These are phyloP conservation scores for Graphiopsis chlorocephala DNA, from an alignment of 2,329 filamentous ascomycete species.

Conservation along the genomic window DNA sequence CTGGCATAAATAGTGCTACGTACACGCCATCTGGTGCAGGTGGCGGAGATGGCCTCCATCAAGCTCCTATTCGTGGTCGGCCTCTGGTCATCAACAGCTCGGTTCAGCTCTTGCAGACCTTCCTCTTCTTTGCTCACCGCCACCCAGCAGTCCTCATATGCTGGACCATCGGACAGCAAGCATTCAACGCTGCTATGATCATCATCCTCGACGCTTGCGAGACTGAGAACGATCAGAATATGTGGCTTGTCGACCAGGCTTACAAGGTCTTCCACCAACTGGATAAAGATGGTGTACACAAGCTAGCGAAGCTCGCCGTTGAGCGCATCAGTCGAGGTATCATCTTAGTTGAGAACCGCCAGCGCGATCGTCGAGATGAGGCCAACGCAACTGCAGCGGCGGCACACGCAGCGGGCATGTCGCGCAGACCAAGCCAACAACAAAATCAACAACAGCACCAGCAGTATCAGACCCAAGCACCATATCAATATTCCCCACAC, in stretches of 20 bases:
- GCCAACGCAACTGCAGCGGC: constrained; percentile 10
- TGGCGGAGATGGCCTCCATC: constrained; percentile 22
- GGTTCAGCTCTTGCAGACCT: constrained; percentile 42
- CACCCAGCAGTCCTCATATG: constrained; percentile 45
- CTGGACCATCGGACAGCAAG: constrained; percentile 50
- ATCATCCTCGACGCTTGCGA: constrained; percentile 48
- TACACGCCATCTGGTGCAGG: background rate
- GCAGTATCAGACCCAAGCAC: background rate
- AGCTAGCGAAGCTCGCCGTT: constrained; percentile 45
- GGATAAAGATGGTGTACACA: constrained; percentile 43
- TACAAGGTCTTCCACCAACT: constrained; percentile 44
- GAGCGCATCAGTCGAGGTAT: constrained; percentile 38
- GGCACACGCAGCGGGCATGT: constrained; percentile 18
- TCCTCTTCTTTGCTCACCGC: constrained; percentile 47
- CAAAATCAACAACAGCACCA: background rate
- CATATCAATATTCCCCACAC: constrained; percentile 20
- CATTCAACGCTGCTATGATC: constrained; percentile 52
- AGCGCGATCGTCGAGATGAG: constrained; percentile 18
- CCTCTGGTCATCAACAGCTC: constrained; percentile 43
- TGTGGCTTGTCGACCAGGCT: constrained; percentile 41
- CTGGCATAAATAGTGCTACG: constrained; percentile 4
- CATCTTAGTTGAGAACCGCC: constrained; percentile 22
- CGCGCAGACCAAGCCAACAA: constrained; percentile 12
- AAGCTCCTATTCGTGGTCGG: constrained; percentile 37
- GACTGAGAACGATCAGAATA: constrained; percentile 36